These are phyloP conservation scores for Leishmania guyanensis DNA, from an alignment of 208 protist species.

Conservation along the genomic window DNA sequence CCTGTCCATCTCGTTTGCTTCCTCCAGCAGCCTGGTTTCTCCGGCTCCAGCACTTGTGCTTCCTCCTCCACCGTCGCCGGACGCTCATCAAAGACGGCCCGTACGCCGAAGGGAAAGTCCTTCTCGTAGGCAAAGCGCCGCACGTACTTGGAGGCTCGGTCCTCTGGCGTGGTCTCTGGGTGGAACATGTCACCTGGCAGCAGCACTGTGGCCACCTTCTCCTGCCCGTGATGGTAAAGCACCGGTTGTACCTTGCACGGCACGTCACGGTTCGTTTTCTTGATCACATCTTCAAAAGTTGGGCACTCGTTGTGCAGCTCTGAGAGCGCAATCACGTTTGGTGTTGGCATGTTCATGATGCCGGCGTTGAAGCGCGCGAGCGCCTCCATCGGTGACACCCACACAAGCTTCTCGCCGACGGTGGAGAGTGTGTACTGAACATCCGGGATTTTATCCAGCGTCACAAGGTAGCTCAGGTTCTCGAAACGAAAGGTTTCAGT, in stretches of 20 bases:
- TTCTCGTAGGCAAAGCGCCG: slow-evolving; percentile 86
- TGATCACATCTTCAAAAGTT: slow-evolving; percentile 74
- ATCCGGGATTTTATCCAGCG: slow-evolving; percentile 79
- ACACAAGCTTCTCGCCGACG: slow-evolving; percentile 75
- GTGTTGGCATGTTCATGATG: slow-evolving; percentile 91
- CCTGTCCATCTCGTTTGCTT: slow-evolving; percentile 82
- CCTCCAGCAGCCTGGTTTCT: slow-evolving; percentile 74
- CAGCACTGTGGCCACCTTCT: slow-evolving; percentile 79
- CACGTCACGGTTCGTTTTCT: slow-evolving; percentile 44
- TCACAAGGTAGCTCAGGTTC: slow-evolving; percentile 72
- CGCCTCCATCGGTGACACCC: slow-evolving; percentile 91
- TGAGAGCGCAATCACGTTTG: slow-evolving; percentile 81
- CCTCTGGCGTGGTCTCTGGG: slow-evolving; percentile 64
- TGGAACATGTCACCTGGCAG: slow-evolving; percentile 83
- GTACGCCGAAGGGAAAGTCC: slow-evolving; percentile 85
- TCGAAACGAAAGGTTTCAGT: slow-evolving; percentile 88
- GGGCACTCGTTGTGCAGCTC: slow-evolving; percentile 87
- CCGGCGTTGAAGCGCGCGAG: slow-evolving; percentile 90
- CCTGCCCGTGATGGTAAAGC: slow-evolving; percentile 71
- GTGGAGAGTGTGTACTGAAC: slow-evolving; percentile 80
- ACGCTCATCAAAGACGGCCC: slow-evolving; percentile 84
- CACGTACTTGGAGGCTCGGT: slow-evolving; percentile 62
- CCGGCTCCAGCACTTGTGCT: slow-evolving; percentile 37
- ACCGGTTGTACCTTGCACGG: slow-evolving; percentile 60
- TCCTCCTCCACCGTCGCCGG: slow-evolving; percentile 57